Percentiles rank a stretch among this genome's conserved stretches.
These are phyloP conservation scores for Akanthomyces lecanii DNA, from an alignment of 2,329 filamentous ascomycete genomes.

Conservation along the genomic window DNA sequence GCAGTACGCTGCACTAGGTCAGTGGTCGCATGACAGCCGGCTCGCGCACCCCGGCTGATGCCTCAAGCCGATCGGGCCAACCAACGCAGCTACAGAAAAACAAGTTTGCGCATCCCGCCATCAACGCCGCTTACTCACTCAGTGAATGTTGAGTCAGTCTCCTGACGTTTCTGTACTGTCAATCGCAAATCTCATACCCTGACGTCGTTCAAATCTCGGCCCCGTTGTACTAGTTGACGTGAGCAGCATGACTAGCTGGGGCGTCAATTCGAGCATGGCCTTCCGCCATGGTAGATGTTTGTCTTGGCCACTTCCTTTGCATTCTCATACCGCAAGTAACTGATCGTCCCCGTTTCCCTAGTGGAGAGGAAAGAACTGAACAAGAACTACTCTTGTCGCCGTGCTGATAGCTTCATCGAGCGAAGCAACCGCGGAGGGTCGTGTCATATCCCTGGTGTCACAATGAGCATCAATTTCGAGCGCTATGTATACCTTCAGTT, in stretches of 20 bases:
- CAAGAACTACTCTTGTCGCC: neutral
- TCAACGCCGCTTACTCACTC: too few species aligned
- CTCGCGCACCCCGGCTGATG: too few species aligned
- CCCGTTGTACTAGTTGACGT: too few species aligned
- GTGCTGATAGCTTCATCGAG: neutral
- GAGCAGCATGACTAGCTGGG: neutral
- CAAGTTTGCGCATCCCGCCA: too few species aligned
- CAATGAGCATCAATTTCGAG: constrained; percentile 1
- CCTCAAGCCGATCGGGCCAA: too few species aligned
- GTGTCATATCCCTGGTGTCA: neutral
- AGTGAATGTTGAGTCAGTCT: too few species aligned
- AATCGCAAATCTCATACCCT: too few species aligned
- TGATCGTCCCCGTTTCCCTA: neutral
- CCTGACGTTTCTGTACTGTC: too few species aligned
- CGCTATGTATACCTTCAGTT: constrained; percentile 1
- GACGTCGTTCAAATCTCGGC: too few species aligned
- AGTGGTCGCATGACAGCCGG: too few species aligned
- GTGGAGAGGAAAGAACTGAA: neutral
- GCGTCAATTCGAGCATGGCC: neutral
- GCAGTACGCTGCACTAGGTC: too few species aligned
- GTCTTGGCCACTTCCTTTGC: neutral
- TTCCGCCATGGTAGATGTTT: neutral
- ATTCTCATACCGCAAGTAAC: neutral
- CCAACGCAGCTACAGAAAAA: too few species aligned
- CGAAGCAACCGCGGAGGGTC: neutral